Base-by-base conservation (phyloP, 352 stramenopile species). In the Phytophthora quininea region DNA sequence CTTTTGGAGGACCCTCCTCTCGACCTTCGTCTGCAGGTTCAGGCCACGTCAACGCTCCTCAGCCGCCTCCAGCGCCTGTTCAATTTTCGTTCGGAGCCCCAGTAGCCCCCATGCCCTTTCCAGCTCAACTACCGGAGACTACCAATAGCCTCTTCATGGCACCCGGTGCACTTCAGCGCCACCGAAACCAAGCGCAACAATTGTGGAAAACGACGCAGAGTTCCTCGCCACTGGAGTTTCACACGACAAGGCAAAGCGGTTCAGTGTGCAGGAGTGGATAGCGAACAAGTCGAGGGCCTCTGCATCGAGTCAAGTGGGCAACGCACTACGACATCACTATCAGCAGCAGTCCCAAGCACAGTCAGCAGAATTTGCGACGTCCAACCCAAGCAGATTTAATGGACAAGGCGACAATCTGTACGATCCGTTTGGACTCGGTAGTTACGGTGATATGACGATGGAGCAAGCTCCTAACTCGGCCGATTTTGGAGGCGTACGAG, bases 211-310 rank as follows among this genome's bases (percentile, higher is more conserved):
- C 31, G 71, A 91, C 33, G 72, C 79, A 11, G 83, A 90, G 10
- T 69, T 86, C 32, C 65, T 90, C 10, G 50, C 77, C 2, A 76
- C 76, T 2, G 85, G 85, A 1, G 85, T 93, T 31, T 91, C 85
- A 7, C 85, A 93, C 40, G 85, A 93, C 31, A 88, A 86, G 45
- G 81, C 72, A 0, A 82, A 71, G 38, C 74, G 66, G 12, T 80
- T 91, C 7, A 91, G 82, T 62, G 85, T 93, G 6, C 78, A 93
- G 48, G 81, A 93, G 53, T 91, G 84, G 82, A 90, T 93, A 56
- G 81, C 82, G 2, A 91, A 54, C 48, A 91, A 91, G 48, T 74
- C 73, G 6, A 80, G 77, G 2, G 31, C 50, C 3, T 82, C 71
- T n/a, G 55, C 47, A 2, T 67, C 72, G 3, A 73, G 43, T 15